Percentiles rank a stretch among this genome's conserved stretches.
These are phyloP conservation scores for Termitomyces sp. DNA, from an alignment of 768 basidiomycete species.

Conservation along the genomic window DNA sequence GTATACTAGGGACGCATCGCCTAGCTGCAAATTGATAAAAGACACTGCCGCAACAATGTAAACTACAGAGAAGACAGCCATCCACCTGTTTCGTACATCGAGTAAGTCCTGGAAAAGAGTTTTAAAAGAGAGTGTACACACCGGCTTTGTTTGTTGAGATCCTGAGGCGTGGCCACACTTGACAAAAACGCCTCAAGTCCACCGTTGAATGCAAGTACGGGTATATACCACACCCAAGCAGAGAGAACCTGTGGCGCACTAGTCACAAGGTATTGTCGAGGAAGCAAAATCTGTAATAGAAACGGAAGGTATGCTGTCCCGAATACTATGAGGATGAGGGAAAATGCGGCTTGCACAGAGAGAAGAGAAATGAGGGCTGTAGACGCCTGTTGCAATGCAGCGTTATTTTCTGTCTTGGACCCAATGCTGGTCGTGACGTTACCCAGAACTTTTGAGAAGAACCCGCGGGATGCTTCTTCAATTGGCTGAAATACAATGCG, in stretches of 20 bases:
- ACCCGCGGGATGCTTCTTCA: conserved; percentile 87
- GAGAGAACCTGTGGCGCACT: conserved; percentile 74
- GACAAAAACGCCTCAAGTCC: conserved; percentile 88
- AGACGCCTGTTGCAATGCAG: conserved; percentile 35
- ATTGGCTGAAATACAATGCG: conserved; percentile 93
- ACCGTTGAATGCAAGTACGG: conserved; percentile 86
- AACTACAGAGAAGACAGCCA: conserved; percentile 67
- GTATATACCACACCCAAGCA: conserved; percentile 86
- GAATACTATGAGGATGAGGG: conserved; percentile 68
- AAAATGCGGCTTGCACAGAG: conserved; percentile 58
- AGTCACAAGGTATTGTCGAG: conserved; percentile 60
- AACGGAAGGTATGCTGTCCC: conserved; percentile 71
- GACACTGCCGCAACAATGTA: conserved; percentile 54
- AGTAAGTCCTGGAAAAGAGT: neutral
- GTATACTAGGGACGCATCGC: conserved; percentile 68
- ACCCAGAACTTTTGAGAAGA: conserved; percentile 67
- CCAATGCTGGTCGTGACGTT: conserved; percentile 8
- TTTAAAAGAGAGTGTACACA: conserved; percentile 16
- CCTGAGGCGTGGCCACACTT: conserved; percentile 60
- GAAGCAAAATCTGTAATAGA: conserved; percentile 64
- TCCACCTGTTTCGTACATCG: conserved; percentile 42
- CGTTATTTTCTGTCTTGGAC: conserved; percentile 10
- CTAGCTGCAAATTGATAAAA: conserved; percentile 41
- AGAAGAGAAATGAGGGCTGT: conserved; percentile 53
- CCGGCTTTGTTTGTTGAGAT: conserved; percentile 68